Evolutionary conservation across 371 early-diverging fungal species (phyloP), one percentile per base, ranked within the genome.

Genomic region (Lichtheimia ramosa): DNA sequence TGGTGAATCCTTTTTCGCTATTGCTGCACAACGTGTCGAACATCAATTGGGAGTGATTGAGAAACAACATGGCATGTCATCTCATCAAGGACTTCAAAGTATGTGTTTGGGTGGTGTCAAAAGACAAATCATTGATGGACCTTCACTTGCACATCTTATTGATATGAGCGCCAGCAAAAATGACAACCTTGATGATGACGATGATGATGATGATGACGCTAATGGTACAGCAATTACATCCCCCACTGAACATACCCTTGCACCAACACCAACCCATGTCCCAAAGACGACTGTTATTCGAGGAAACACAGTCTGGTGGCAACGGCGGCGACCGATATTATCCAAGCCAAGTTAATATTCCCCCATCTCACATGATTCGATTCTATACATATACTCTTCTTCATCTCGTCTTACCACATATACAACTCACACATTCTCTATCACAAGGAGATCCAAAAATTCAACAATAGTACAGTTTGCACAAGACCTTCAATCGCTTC

Each of bases 261-360:
- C 34, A 34, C 34, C 34, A 34, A 34, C 34, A 34, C 34, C 34
- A 34, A 58, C 64, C 41, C 65, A 71, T 54, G 64, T 69, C 63
- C 70, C 67, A 54, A 79, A 69, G 55, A 55, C 61, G 16, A 71
- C 68, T 24, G 71, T 76, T 13, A 66, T 79, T 52, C 60, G 74
- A 54, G 76, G 73, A 56, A 74, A 59, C 46, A 69, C 76, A 2
- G 63, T 79, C 46, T 79, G 79, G 76, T 79, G 76, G 79, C 70
- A 76, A 60, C 68, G 76, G 48, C 64, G 66, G 27, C 71, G 61
- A 2, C 52, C 65, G 28, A 43, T 52, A 56, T 40, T 50, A 63
- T 51, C 57, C 63, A 56, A 15, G 28, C 27, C 43, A 25, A 18
- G 43, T 62, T 58, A 51, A 56, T 56, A 56, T 56, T 43, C 57